Percentiles rank a stretch among this genome's conserved stretches.
Conservation (phyloP, 2,329 filamentous ascomycete genomes). For the Penicillium nordicum region DNA sequence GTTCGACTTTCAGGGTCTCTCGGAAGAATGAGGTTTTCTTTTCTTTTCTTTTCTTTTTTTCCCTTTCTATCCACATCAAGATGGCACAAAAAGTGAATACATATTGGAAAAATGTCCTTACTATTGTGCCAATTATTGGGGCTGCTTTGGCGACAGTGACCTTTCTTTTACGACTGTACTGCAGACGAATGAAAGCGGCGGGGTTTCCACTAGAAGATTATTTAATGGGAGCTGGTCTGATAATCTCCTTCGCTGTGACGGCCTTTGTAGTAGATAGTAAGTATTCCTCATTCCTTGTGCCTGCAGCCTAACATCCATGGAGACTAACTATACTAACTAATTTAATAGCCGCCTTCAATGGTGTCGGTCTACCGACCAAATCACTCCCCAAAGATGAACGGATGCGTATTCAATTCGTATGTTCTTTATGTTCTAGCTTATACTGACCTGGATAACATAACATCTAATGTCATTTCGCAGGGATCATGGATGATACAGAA, state of each 20-base stretch:
- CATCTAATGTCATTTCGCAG: neutral
- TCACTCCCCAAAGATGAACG: neutral
- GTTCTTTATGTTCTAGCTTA: neutral
- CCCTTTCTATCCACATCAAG: neutral
- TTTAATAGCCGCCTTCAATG: constrained; percentile 13
- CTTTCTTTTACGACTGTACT: constrained; percentile 16
- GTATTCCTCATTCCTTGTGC: neutral
- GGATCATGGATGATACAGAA: constrained; percentile 19
- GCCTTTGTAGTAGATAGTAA: constrained; percentile 10
- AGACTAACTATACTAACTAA: neutral
- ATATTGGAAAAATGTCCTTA: constrained; percentile 16
- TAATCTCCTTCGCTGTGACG: constrained; percentile 15
- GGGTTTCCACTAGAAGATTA: constrained; percentile 12
- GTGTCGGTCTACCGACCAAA: neutral
- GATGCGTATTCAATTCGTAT: neutral
- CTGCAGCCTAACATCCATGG: neutral
- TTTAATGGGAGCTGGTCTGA: constrained; percentile 16
- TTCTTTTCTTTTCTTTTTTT: neutral
- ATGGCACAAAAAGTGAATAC: neutral
- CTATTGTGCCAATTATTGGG: constrained; percentile 14
- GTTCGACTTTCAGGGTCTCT: no score
- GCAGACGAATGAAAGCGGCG: constrained; percentile 5
- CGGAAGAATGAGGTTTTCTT: no score
- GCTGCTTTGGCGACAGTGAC: constrained; percentile 13
- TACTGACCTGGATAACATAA: neutral